These are phyloP conservation scores for Paramyrothecium sp. DNA, from an alignment of 2,329 filamentous ascomycete genomes.

Conservation along the genomic window DNA sequence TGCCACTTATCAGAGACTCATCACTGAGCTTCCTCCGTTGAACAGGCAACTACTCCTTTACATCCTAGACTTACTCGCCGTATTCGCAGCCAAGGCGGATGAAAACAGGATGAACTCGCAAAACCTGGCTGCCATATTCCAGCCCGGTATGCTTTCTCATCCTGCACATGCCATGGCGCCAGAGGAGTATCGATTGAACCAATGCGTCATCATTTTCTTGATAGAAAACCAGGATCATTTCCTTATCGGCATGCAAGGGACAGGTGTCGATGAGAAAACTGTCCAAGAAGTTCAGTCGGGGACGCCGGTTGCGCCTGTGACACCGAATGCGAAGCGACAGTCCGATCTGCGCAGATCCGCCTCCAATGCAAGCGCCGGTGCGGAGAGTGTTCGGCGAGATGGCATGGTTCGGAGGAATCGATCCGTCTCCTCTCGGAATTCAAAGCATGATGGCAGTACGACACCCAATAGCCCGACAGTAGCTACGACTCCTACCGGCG, in stretches of 20 bases:
- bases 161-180: slow-evolving; percentile 94
- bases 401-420: slow-evolving; percentile 82
- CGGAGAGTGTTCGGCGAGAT: slow-evolving; percentile 80
- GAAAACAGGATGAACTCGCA: slow-evolving; percentile 95
- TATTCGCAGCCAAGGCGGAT: slow-evolving; percentile 95
- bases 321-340: slow-evolving; percentile 51
- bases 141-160: slow-evolving; percentile 93
- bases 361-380: slow-evolving; percentile 85
- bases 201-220: slow-evolving; percentile 95
- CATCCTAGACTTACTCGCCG: slow-evolving; percentile 90
- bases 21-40: slow-evolving; percentile 87
- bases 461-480: slow-evolving; percentile 66
- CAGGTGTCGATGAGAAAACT: slow-evolving; percentile 86
- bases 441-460: slow-evolving; percentile 69
- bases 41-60: slow-evolving; percentile 94
- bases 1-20: slow-evolving; percentile 79
- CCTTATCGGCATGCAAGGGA: slow-evolving; percentile 96
- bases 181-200: slow-evolving; percentile 88
- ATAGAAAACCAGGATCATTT: slow-evolving; percentile 99
- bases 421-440: slow-evolving; percentile 88
- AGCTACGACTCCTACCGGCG: slow-evolving; percentile 53
- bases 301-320: slow-evolving; percentile 47
- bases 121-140: slow-evolving; percentile 95
- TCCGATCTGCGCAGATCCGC: slow-evolving; percentile 60
- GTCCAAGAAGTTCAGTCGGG: slow-evolving; percentile 67